Percentiles rank a stretch among this genome's conserved stretches.
Evolutionary conservation across 176 grass and related monocot genomes (phyloP).

Genomic region (Ananas comosus): DNA sequence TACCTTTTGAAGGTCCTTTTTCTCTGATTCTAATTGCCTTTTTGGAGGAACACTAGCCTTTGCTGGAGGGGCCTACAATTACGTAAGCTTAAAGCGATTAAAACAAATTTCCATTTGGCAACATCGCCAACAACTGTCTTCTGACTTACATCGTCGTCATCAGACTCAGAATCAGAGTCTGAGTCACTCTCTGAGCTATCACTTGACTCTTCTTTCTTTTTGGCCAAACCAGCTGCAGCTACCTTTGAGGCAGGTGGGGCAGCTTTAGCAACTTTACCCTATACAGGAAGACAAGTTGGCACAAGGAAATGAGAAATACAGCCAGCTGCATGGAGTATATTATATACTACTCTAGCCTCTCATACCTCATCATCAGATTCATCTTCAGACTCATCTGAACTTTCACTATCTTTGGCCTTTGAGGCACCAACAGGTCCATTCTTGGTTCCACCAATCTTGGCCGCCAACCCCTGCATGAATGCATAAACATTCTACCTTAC

Average conservation of each 20-base stretch:
- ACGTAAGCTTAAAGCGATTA: neutral
- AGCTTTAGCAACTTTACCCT: slow-evolving; percentile 27
- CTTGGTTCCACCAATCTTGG: neutral
- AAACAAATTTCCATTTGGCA: no score
- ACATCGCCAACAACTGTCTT: neutral
- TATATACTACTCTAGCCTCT: neutral
- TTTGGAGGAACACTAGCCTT: slow-evolving; percentile 7
- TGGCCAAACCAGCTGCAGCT: slow-evolving; percentile 10
- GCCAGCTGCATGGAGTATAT: neutral
- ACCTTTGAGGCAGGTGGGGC: slow-evolving; percentile 5
- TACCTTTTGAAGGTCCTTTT: slow-evolving; percentile 7
- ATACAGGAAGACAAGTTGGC: neutral
- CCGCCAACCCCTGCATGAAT: neutral
- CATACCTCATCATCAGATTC: slow-evolving; percentile 34
- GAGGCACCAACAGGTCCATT: neutral
- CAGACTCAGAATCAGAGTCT: slow-evolving; percentile 34
- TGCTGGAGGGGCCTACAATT: neutral
- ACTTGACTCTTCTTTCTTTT: slow-evolving; percentile 37
- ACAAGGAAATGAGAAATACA: neutral
- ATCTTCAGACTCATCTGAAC: slow-evolving; percentile 23
- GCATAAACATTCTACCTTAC: no score
- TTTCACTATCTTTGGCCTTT: slow-evolving; percentile 21
- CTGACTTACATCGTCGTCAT: slow-evolving; percentile 29
- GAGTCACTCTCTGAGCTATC: slow-evolving; percentile 38
- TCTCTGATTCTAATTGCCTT: neutral